Evolutionary conservation across 2,329 filamentous ascomycete species (phyloP).

Genomic region (Niveomyces coronatus): DNA sequence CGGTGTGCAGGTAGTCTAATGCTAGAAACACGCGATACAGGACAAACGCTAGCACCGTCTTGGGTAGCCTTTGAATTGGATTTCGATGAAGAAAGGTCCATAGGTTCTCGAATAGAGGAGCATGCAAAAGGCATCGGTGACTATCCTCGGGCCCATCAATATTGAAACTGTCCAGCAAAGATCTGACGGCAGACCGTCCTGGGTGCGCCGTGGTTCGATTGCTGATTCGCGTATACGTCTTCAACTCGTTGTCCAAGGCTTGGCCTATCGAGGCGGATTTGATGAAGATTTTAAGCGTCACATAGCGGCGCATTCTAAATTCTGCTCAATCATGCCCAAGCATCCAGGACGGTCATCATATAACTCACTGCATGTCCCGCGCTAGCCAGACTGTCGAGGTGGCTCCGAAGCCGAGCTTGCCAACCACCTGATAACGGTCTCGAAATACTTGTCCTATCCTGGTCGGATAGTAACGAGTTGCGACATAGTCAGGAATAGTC

Average conservation of each 20-base stretch:
- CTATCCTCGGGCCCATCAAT: background rate
- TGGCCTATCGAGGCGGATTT: constrained; percentile 15
- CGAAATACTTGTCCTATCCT: constrained; percentile 15
- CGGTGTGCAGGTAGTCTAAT: constrained; percentile 34
- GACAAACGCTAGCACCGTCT: constrained; percentile 18
- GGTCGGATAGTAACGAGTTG: constrained; percentile 16
- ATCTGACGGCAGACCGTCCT: background rate
- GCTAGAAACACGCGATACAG: constrained; percentile 31
- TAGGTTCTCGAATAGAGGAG: background rate
- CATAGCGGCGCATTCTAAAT: constrained; percentile 15
- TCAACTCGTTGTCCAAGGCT: constrained; percentile 25
- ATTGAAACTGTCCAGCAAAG: background rate
- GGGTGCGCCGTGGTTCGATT: background rate
- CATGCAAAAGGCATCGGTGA: background rate
- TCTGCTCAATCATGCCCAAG: background rate
- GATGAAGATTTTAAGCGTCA: constrained; percentile 24
- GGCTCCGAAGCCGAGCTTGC: constrained; percentile 19
- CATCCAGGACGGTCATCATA: too few relatives aligned
- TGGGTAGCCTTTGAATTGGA: background rate
- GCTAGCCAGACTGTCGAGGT: constrained; percentile 19
- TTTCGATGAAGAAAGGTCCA: background rate
- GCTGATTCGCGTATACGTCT: constrained; percentile 23
- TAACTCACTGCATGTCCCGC: constrained; percentile 15
- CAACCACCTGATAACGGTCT: constrained; percentile 16
- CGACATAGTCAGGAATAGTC: constrained; percentile 14